phyloP scores from a whole-genome alignment of 78 protist species.

The Acrasis kona region DNA sequence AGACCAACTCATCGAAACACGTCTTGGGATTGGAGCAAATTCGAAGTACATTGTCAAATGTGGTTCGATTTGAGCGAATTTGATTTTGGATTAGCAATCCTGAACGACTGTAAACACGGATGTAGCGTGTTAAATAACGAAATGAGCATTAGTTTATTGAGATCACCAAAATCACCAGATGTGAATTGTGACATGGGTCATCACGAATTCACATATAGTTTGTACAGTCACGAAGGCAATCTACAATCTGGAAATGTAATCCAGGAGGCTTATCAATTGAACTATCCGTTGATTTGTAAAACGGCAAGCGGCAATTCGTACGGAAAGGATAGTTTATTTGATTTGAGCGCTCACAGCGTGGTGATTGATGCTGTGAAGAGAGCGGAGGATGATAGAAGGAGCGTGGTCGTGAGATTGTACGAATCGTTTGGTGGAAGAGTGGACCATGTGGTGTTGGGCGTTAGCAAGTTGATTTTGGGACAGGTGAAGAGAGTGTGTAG shows the following conservation, averaged over 20 bases:
- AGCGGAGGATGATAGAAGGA: slow-evolving; percentile 4
- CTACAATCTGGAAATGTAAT: slow-evolving; percentile 32
- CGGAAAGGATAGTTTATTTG: background rate
- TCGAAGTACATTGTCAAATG: background rate
- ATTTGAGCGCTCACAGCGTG: background rate
- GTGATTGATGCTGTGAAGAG: slow-evolving; percentile 11
- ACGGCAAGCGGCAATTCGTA: slow-evolving; percentile 9
- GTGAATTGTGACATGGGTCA: slow-evolving; percentile 56
- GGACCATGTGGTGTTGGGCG: too few relatives aligned
- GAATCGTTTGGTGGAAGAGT: slow-evolving; percentile 10
- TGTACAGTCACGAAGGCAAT: slow-evolving; percentile 40
- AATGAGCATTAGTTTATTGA: slow-evolving; percentile 48
- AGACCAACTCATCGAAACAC: slow-evolving; percentile 76
- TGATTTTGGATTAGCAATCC: slow-evolving; percentile 55
- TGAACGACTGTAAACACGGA: slow-evolving; percentile 82
- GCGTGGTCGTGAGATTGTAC: slow-evolving; percentile 14
- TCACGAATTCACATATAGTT: slow-evolving; percentile 55
- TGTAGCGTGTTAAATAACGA: slow-evolving; percentile 11
- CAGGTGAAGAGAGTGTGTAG: background rate
- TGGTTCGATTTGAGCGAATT: slow-evolving; percentile 4
- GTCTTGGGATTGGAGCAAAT: slow-evolving; percentile 48
- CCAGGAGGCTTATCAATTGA: slow-evolving; percentile 17
- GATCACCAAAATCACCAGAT: slow-evolving; percentile 72
- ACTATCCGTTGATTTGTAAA: background rate
- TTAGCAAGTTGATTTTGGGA: background rate